These are phyloP conservation scores for Populus davidiana DNA, from an alignment of 345 rosid species.

Conservation along the genomic window DNA sequence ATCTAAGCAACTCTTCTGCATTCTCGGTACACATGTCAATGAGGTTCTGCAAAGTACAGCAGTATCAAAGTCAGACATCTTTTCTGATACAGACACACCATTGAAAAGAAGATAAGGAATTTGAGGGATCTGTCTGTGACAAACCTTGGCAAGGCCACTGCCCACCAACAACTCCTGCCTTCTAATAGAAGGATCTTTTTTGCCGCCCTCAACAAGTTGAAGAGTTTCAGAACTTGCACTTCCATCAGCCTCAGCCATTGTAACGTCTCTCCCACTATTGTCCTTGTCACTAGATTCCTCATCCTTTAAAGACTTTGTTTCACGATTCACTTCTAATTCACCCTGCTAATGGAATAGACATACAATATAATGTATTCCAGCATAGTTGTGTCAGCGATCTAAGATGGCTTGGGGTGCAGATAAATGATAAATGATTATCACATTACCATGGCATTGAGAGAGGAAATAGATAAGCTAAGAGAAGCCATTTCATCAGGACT, in stretches of 20 bases:
- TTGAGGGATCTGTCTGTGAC: slow-evolving; percentile 10
- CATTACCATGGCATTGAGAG: slow-evolving; percentile 62
- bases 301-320: slow-evolving; percentile 29
- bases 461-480: slow-evolving; percentile 58
- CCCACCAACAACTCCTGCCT: slow-evolving; percentile 71
- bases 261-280: slow-evolving; percentile 28
- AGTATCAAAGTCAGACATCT: not conserved
- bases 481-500: slow-evolving; percentile 71
- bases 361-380: slow-evolving; percentile 5
- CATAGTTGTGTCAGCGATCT: not conserved
- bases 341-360: slow-evolving; percentile 34
- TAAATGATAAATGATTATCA: not conserved
- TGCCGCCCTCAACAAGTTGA: slow-evolving; percentile 45
- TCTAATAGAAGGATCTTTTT: slow-evolving; percentile 71
- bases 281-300: slow-evolving; percentile 35
- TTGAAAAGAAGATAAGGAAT: not conserved
- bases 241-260: slow-evolving; percentile 21
- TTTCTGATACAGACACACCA: not conserved
- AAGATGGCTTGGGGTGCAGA: not conserved
- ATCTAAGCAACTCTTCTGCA: slow-evolving; percentile 61
- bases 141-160: slow-evolving; percentile 94
- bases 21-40: slow-evolving; percentile 62
- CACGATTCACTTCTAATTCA: slow-evolving; percentile 40
- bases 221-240: slow-evolving; percentile 29
- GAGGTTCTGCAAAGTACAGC: slow-evolving; percentile 56